Evolutionary conservation across 768 basidiomycete species (phyloP), one percentile per base, ranked within the genome.

Genomic region (Macrolepiota dolichaula): DNA sequence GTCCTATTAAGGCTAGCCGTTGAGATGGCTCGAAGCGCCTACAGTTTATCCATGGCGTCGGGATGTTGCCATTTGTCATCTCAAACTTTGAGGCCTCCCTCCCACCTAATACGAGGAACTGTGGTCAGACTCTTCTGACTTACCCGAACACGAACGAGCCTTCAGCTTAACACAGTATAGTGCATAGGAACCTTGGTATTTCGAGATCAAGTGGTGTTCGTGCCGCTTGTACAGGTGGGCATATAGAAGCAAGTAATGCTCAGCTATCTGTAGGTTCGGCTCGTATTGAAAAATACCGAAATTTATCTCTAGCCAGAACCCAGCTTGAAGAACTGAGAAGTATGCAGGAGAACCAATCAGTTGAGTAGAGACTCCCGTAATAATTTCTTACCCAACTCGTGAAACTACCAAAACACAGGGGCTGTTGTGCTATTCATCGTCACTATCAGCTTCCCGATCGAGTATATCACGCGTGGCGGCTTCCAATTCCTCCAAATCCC

Each of bases 401-500:
- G 58, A 40, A 27, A 40, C 2, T 2, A 29, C 25, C 10, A 44
- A 52, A 38, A 24, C 37, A n/a, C 9, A 54, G 52, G 52, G 36
- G 24, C 27, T 32, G 29, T 32, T 32, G 29, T 11, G 10, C 29
- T 55, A 66, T 55, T 89, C 88, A 64, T 91, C 88, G 66, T 93
- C 92, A 63, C 90, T 93, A 67, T 94, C 92, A 49, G 73, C 72
- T 44, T 76, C 74, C 49, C 77, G 73, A 37, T 72, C 72, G 51
- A 68, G 63, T 5, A 68, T 72, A 13, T 76, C 71, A 35, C 68
- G 74, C 2, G 84, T 82, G 7, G 82, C 79, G 49, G 70, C 77
- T 74, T 95, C 92, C 32, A 94, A 74, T 57, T 76, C 78, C 63
- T 85, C 84, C 24, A 95, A 77, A 53, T 82, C 83, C 91, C 91